Percentiles rank a stretch among this genome's conserved stretches.
Conservation (phyloP, 768 basidiomycete species). For the Holtermanniella nyarrowii region DNA sequence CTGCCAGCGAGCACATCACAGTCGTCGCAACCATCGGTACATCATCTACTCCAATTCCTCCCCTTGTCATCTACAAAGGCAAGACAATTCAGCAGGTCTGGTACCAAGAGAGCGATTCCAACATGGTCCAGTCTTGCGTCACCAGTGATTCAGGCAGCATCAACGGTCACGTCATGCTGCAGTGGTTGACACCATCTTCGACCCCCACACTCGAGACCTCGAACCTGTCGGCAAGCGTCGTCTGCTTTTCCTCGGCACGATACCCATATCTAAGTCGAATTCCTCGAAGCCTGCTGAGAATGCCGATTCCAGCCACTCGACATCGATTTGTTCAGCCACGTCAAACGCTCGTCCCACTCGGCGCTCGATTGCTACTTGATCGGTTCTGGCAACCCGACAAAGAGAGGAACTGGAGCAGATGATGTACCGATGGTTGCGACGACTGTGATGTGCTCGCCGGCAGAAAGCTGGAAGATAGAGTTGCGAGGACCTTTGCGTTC, state of each 20-base stretch:
- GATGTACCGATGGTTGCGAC: neutral
- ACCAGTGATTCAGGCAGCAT: slow-evolving; percentile 4
- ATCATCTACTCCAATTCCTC: slow-evolving; percentile 5
- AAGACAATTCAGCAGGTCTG: slow-evolving; percentile 1
- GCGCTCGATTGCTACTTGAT: slow-evolving; percentile 2
- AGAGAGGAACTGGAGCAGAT: slow-evolving; percentile 6
- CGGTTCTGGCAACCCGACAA: slow-evolving; percentile 4
- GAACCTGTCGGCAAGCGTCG: slow-evolving; percentile 1
- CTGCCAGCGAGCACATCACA: slow-evolving; percentile 1
- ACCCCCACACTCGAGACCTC: slow-evolving; percentile 1
- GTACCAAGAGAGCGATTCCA: neutral
- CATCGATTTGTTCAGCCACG: no score
- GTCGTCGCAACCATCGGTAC: slow-evolving; percentile 1
- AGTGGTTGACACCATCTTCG: slow-evolving; percentile 7
- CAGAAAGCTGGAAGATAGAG: no score
- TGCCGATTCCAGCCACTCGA: slow-evolving; percentile 7
- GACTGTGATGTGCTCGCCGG: no score
- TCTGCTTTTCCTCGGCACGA: slow-evolving; percentile 9
- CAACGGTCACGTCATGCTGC: neutral
- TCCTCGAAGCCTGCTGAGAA: slow-evolving; percentile 11
- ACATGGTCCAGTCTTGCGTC: neutral
- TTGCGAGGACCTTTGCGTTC: neutral
- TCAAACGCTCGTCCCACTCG: no score
- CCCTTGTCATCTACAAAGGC: slow-evolving; percentile 8
- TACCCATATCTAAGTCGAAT: slow-evolving; percentile 2